Percentiles rank a stretch among this genome's conserved stretches.
Evolutionary conservation across 2,329 filamentous ascomycete species (phyloP).

Genomic region (Fusarium sp.): DNA sequence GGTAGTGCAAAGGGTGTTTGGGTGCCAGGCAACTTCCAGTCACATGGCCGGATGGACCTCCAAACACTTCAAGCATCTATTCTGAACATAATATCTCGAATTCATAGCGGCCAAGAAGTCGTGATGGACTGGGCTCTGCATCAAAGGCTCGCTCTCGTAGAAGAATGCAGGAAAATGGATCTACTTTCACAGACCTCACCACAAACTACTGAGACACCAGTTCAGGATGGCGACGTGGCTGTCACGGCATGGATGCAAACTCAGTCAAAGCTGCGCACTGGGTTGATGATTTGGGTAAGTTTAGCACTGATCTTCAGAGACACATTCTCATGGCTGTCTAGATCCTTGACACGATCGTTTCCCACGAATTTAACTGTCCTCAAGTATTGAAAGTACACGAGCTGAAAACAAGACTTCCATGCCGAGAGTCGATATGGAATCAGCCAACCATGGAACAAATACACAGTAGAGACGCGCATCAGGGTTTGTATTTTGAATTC

Average conservation of each 20-base stretch:
- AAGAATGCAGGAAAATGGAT: slow-evolving; percentile 8
- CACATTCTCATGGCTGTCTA: not conserved
- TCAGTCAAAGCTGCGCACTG: slow-evolving; percentile 9
- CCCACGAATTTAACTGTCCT: slow-evolving; percentile 5
- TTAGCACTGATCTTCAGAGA: not conserved
- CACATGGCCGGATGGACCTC: not conserved
- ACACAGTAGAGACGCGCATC: not conserved
- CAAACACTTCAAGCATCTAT: slow-evolving; percentile 1
- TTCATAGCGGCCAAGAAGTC: slow-evolving; percentile 3
- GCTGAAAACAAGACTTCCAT: slow-evolving; percentile 1
- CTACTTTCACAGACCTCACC: not conserved
- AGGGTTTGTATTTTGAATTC: not conserved
- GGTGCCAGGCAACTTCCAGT: not conserved
- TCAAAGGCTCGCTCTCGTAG: not conserved
- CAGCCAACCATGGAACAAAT: not conserved
- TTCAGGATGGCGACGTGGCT: not conserved
- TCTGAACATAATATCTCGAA: not conserved
- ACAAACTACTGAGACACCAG: not conserved
- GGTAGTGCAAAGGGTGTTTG: not conserved
- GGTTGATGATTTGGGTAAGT: slow-evolving; percentile 19
- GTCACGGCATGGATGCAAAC: not conserved
- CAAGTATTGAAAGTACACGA: slow-evolving; percentile 15
- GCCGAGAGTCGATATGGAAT: slow-evolving; percentile 5
- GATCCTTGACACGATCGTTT: slow-evolving; percentile 12
- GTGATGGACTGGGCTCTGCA: not conserved